These are phyloP conservation scores for Nemania bipapillata DNA, from an alignment of 2,329 filamentous ascomycete genomes.

Conservation along the genomic window DNA sequence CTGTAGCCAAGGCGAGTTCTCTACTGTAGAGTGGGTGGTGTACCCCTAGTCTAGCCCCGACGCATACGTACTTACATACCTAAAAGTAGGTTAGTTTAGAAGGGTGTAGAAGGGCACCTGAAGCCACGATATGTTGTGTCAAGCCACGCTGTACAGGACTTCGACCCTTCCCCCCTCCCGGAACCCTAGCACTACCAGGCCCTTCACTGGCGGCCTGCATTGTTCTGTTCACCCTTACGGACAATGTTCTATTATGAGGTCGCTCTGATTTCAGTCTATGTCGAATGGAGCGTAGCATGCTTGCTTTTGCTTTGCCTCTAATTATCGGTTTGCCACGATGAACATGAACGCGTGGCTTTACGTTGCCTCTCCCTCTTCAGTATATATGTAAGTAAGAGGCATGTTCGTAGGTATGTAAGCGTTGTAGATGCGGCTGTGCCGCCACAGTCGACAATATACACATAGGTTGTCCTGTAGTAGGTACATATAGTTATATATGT, in stretches of 20 bases:
- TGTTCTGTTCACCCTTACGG: background rate
- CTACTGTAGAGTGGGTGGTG: background rate
- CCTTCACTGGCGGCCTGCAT: background rate
- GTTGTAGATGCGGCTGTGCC: too few relatives aligned
- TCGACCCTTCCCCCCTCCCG: background rate
- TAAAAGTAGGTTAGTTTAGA: too few relatives aligned
- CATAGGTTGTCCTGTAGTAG: too few relatives aligned
- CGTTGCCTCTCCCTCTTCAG: background rate
- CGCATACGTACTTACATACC: too few relatives aligned
- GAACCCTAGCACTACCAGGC: background rate
- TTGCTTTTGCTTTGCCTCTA: background rate
- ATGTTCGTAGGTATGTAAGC: too few relatives aligned
- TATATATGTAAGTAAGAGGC: too few relatives aligned
- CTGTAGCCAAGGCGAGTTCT: background rate
- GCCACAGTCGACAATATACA: too few relatives aligned
- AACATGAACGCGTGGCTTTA: background rate
- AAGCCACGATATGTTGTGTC: conserved; percentile 14
- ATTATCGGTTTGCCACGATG: background rate
- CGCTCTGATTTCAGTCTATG: background rate
- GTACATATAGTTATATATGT: too few relatives aligned
- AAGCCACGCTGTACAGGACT: conserved; percentile 1
- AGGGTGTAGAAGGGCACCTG: background rate
- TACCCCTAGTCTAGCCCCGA: too few relatives aligned
- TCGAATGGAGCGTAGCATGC: background rate
- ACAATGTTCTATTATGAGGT: background rate